Evolutionary conservation across 768 basidiomycete species (phyloP).

Genomic region (Pleurotus platypus): DNA sequence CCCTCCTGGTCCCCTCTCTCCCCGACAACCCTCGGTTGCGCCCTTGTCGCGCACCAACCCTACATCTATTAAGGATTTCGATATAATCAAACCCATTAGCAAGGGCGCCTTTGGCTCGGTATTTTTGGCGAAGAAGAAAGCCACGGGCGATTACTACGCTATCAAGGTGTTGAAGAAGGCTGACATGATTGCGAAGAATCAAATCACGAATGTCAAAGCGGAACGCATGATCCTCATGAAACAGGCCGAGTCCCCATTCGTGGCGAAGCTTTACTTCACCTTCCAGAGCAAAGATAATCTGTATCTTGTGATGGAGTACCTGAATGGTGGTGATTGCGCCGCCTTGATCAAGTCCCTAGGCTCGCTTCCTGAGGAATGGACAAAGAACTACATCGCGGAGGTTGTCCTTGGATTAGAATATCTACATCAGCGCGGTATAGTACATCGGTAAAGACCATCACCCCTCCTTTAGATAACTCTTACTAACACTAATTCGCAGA

Average conservation of each 20-base stretch:
- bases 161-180: conserved; percentile 99
- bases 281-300: conserved; percentile 99
- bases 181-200: conserved; percentile 99
- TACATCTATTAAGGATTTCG: conserved; percentile 97
- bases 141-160: conserved; percentile 97
- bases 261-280: conserved; percentile 96
- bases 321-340: conserved; percentile 97
- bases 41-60: conserved; percentile 77
- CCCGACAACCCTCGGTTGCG: conserved; percentile 75
- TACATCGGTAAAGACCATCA: conserved; percentile 76
- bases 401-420: conserved; percentile 94
- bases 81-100: conserved; percentile 98
- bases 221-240: conserved; percentile 99
- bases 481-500: conserved; percentile 38
- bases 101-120: conserved; percentile 99
- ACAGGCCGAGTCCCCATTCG: conserved; percentile 97
- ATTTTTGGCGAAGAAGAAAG: conserved; percentile 97
- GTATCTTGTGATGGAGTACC: conserved; percentile 99
- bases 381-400: conserved; percentile 93
- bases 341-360: conserved; percentile 96
- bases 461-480: conserved; percentile 2
- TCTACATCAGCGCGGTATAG: conserved; percentile 91
- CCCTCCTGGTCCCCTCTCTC: conserved; percentile 75
- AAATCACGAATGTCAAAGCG: conserved; percentile 99
- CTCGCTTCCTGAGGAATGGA: conserved; percentile 93